A percentile compares a stretch with the other conserved stretches of the same genome.
Evolutionary conservation across 805 yeast genomes (phyloP).

Genomic region (Starmerella bombicola): DNA sequence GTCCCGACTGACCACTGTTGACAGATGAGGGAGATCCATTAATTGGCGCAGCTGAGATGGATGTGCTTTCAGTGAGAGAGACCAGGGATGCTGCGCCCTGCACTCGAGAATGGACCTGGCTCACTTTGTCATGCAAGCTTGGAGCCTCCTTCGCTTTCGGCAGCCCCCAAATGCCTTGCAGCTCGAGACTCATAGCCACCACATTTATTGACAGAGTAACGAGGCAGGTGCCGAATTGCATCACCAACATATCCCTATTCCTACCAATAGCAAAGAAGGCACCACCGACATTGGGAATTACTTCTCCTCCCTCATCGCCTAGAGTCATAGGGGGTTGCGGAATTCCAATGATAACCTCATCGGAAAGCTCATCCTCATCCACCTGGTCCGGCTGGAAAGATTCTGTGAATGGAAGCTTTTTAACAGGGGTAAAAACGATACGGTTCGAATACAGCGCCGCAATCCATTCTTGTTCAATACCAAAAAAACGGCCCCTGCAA

Average conservation of each 20-base stretch:
- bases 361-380: background rate
- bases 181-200: constrained; percentile 10
- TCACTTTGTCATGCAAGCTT: background rate
- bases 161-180: constrained; percentile 19
- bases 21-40: background rate
- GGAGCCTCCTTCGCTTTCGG: constrained; percentile 10
- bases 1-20: background rate
- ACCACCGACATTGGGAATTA: constrained; percentile 14
- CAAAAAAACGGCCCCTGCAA: constrained; percentile 14
- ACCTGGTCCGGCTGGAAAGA: background rate
- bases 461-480: constrained; percentile 7
- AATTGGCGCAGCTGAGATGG: background rate
- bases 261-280: constrained; percentile 16
- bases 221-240: constrained; percentile 10
- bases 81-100: background rate
- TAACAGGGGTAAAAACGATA: constrained; percentile 7
- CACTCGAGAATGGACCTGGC: background rate
- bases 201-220: constrained; percentile 11
- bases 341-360: constrained; percentile 8
- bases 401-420: background rate
- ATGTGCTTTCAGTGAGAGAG: background rate
- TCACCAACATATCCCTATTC: constrained; percentile 13
- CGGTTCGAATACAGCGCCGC: constrained; percentile 19
- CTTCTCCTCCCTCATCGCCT: constrained; percentile 8
- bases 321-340: constrained; percentile 18